Percentiles rank a stretch among this genome's conserved stretches.
Evolutionary conservation across 2,329 filamentous ascomycete genomes (phyloP).

Genomic region (Fusarium longipes): DNA sequence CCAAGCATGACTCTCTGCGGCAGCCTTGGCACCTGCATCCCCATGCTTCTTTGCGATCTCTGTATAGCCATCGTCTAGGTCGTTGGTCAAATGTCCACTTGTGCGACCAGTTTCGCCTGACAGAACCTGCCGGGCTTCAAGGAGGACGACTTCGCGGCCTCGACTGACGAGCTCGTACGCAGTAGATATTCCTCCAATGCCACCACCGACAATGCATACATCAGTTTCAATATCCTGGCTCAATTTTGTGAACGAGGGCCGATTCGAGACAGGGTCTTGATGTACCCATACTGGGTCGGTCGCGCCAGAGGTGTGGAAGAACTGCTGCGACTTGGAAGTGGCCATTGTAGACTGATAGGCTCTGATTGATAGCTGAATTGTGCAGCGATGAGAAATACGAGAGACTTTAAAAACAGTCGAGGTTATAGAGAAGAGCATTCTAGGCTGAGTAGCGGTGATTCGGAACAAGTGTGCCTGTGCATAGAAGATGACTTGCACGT

Average conservation of each 20-base stretch:
- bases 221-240: constrained; percentile 19
- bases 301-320: constrained; percentile 58
- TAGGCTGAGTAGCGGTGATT: neutral
- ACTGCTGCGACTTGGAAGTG: constrained; percentile 23
- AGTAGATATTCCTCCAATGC: constrained; percentile 32
- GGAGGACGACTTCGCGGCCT: constrained; percentile 61
- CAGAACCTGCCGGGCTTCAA: constrained; percentile 66
- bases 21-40: constrained; percentile 57
- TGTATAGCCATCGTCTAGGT: constrained; percentile 64
- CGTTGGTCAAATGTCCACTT: constrained; percentile 64
- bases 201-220: constrained; percentile 31
- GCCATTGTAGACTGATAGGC: constrained; percentile 26
- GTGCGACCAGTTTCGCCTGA: constrained; percentile 66
- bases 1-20: constrained; percentile 66
- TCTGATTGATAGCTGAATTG: constrained; percentile 5
- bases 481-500: neutral
- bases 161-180: constrained; percentile 56
- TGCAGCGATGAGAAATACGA: constrained; percentile 5
- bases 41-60: constrained; percentile 65
- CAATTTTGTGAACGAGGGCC: constrained; percentile 13
- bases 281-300: constrained; percentile 66
- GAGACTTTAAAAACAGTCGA: constrained; percentile 11
- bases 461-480: neutral
- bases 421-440: constrained; percentile 17
- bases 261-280: constrained; percentile 55